These are phyloP conservation scores for Nakaseomyces sp. DNA, from an alignment of 1,139 yeast genomes.

Conservation along the genomic window DNA sequence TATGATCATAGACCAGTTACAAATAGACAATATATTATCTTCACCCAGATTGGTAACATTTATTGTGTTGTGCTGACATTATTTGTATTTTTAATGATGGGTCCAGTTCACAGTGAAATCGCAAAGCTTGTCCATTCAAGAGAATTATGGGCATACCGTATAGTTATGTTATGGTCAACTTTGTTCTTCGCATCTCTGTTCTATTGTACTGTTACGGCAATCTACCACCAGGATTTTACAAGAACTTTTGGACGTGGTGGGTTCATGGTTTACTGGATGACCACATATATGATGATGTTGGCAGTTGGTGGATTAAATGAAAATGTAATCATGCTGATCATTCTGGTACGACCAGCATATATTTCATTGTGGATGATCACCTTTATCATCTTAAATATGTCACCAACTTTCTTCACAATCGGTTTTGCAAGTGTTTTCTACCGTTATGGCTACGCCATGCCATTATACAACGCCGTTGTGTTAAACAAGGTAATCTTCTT, in stretches of 20 bases:
- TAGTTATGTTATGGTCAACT: conserved; percentile 39
- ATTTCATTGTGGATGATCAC: conserved; percentile 52
- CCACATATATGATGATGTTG: conserved; percentile 48
- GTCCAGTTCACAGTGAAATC: conserved; percentile 43
- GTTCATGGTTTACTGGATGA: conserved; percentile 56
- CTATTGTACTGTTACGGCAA: conserved; percentile 48
- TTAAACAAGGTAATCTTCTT: conserved; percentile 49
- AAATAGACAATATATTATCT: conserved; percentile 48
- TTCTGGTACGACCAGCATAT: conserved; percentile 40
- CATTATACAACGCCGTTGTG: conserved; percentile 52
- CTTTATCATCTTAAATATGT: conserved; percentile 50
- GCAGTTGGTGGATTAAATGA: conserved; percentile 62
- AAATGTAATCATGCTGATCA: conserved; percentile 42
- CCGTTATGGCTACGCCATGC: conserved; percentile 57
- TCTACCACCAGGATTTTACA: conserved; percentile 48
- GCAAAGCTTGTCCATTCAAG: conserved; percentile 37
- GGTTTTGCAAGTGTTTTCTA: conserved; percentile 46
- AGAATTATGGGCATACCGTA: conserved; percentile 43
- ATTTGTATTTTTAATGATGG: conserved; percentile 51
- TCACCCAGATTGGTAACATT: conserved; percentile 67
- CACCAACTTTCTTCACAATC: conserved; percentile 51
- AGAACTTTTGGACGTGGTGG: conserved; percentile 51
- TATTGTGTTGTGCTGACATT: conserved; percentile 62
- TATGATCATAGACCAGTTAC: conserved; percentile 45
- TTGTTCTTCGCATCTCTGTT: conserved; percentile 47